phyloP scores from a whole-genome alignment of 768 basidiomycete species.

The Omphalotus guepiniiformis region DNA sequence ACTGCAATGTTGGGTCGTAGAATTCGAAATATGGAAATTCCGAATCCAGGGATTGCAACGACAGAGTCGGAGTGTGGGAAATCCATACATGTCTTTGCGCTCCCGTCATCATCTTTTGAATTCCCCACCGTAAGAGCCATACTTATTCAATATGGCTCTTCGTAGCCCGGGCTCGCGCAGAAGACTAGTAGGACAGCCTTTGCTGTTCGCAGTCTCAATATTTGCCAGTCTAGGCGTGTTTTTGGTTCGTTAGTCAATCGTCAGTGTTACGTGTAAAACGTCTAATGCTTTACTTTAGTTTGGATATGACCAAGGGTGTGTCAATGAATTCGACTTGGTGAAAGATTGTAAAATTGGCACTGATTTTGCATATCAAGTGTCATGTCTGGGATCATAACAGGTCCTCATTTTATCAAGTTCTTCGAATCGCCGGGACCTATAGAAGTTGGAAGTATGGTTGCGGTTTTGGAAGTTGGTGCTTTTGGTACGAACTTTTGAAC shows the following conservation, averaged over 20 bases:
- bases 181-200: constrained; percentile 65
- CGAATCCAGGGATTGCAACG: too few relatives aligned
- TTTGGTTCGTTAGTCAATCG: constrained; percentile 47
- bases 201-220: constrained; percentile 74
- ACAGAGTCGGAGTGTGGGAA: too few relatives aligned
- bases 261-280: not conserved
- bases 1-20: too few relatives aligned
- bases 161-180: constrained; percentile 1
- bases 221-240: constrained; percentile 86
- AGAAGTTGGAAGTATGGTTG: constrained; percentile 88
- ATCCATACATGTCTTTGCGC: too few relatives aligned
- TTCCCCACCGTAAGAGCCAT: not conserved
- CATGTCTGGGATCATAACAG: constrained; percentile 90
- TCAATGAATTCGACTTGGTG: not conserved
- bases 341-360: not conserved
- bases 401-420: constrained; percentile 75
- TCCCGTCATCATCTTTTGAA: not conserved
- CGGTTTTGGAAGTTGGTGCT: constrained; percentile 90
- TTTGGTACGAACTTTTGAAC: constrained; percentile 52
- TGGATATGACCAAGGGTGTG: constrained; percentile 83
- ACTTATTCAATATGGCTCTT: not conserved
- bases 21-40: too few relatives aligned
- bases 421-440: constrained; percentile 77
- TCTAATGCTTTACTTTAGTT: constrained; percentile 45
- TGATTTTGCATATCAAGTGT: constrained; percentile 41